A percentile compares a stretch with the other conserved stretches of the same genome.
Conservation (phyloP, 352 stramenopile genomes). For the Poterioochromonas sp. region DNA sequence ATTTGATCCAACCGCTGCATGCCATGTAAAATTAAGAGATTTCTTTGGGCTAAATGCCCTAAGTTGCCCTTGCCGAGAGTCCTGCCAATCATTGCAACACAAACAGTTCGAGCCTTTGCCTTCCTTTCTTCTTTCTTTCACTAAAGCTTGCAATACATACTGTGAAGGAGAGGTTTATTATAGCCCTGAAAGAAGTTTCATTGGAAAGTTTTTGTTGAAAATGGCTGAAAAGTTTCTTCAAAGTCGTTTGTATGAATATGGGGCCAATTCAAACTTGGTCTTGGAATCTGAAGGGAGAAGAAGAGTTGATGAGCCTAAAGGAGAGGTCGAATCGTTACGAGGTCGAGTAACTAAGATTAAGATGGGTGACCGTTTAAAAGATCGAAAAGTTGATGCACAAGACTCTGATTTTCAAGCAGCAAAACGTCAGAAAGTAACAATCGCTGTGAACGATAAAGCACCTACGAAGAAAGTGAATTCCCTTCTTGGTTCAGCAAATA, state of each 20-base stretch:
- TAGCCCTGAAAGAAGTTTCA: too few relatives aligned
- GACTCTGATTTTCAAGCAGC: neutral
- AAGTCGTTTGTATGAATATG: slow-evolving; percentile 65
- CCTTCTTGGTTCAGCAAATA: neutral
- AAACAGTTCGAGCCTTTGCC: too few relatives aligned
- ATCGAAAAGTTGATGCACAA: slow-evolving; percentile 27
- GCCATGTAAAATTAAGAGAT: too few relatives aligned
- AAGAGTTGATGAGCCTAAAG: slow-evolving; percentile 44
- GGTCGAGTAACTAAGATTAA: slow-evolving; percentile 52
- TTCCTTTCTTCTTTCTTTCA: too few relatives aligned
- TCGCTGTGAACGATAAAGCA: slow-evolving; percentile 36
- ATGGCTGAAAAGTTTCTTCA: slow-evolving; percentile 28
- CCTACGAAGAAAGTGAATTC: slow-evolving; percentile 31
- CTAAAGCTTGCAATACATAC: too few relatives aligned
- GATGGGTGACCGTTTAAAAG: slow-evolving; percentile 46
- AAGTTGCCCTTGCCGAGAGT: too few relatives aligned
- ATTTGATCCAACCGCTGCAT: too few relatives aligned
- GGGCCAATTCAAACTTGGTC: slow-evolving; percentile 84
- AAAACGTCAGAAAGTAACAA: slow-evolving; percentile 36
- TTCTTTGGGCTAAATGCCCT: too few relatives aligned
- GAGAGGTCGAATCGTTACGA: slow-evolving; percentile 53
- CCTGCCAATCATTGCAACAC: too few relatives aligned
- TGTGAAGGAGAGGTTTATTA: too few relatives aligned
- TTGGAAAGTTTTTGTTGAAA: neutral
- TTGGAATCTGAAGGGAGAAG: slow-evolving; percentile 68